Evolutionary conservation across 139 green algal genomes (phyloP).

Genomic region (Chlamydomonas schloesseri): DNA sequence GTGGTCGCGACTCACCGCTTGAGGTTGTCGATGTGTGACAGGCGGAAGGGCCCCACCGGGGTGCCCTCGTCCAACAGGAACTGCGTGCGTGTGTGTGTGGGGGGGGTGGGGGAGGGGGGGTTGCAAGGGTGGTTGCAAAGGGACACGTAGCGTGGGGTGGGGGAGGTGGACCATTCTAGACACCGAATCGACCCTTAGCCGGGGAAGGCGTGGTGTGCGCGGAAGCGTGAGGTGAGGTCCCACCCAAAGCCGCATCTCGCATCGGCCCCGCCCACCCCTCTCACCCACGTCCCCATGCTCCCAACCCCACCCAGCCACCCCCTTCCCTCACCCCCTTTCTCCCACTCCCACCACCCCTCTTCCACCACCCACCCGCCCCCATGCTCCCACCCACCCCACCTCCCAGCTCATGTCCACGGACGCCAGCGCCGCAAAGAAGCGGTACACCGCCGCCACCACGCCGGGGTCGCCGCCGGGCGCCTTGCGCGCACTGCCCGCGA

Average conservation of each 20-base stretch:
- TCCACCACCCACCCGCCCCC: no score
- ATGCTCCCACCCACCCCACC: not conserved
- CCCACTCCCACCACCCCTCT: not conserved
- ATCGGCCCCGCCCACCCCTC: no score
- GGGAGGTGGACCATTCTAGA: no score
- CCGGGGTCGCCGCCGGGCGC: not conserved
- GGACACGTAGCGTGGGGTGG: no score
- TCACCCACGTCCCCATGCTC: no score
- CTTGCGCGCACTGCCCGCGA: not conserved
- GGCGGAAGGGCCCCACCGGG: slow-evolving; percentile 11
- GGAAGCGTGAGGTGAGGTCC: no score
- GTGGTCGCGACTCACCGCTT: not conserved
- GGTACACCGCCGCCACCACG: not conserved
- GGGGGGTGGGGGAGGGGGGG: not conserved
- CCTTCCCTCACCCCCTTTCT: no score
- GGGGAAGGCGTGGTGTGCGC: no score
- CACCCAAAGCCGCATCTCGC: no score
- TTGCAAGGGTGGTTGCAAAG: no score
- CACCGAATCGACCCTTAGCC: no score
- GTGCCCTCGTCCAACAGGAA: not conserved
- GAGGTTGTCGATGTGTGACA: slow-evolving; percentile 14
- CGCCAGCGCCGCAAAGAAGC: slow-evolving; percentile 16
- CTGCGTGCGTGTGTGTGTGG: not conserved
- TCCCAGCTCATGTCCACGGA: not conserved
- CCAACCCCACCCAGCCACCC: no score